Conservation (phyloP, 352 stramenopile genomes). For the Phytophthora fragariaefolia region DNA sequence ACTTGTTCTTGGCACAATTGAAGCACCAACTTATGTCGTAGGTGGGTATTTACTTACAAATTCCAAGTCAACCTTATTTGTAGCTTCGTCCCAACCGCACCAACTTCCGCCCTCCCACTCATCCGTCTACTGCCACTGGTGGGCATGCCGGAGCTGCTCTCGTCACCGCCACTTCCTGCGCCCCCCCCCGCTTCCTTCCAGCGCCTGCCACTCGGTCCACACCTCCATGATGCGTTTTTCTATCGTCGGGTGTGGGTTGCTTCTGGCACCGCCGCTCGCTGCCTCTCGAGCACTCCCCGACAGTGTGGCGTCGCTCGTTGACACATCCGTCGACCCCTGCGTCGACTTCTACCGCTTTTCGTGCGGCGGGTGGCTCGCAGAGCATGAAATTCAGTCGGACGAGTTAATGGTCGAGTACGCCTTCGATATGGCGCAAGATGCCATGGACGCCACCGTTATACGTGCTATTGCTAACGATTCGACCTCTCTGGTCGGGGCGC, state of each 20-base stretch:
- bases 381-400: conserved; percentile 45
- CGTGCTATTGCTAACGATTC: conserved; percentile 64
- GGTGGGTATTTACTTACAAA: neutral
- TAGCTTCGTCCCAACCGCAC: neutral
- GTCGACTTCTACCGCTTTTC: conserved; percentile 81
- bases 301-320: conserved; percentile 53
- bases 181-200: conserved; percentile 8
- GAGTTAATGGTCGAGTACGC: conserved; percentile 47
- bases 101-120: neutral
- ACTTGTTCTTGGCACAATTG: neutral
- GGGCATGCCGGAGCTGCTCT: conserved; percentile 4
- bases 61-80: neutral
- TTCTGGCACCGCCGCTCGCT: conserved; percentile 12
- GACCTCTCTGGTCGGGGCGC: conserved; percentile 62
- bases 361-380: conserved; percentile 61
- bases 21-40: neutral
- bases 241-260: conserved; percentile 26
- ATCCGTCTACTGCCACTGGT: neutral
- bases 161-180: neutral
- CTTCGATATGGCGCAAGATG: conserved; percentile 54
- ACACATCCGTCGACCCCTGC: conserved; percentile 57
- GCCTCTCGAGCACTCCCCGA: conserved; percentile 33
- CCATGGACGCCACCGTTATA: conserved; percentile 60
- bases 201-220: conserved; percentile 1
- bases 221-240: conserved; percentile 23